Conservation (phyloP, 2,329 filamentous ascomycete species). For the Thelonectria olida region DNA sequence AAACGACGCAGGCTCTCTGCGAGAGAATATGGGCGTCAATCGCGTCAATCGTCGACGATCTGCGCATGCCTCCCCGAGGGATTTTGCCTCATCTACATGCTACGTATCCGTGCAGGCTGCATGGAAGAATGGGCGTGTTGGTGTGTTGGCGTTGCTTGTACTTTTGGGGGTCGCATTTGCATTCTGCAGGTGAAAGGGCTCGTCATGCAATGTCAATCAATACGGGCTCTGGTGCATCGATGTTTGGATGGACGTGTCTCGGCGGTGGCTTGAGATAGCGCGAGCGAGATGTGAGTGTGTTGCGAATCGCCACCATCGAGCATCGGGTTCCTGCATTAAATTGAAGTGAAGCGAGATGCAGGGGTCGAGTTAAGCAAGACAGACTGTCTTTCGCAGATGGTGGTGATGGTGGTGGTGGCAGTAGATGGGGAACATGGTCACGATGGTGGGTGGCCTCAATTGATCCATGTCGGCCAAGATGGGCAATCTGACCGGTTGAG, state of each 20-base stretch:
- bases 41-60: background rate
- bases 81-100: background rate
- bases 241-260: constrained; percentile 8
- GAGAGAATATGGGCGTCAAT: background rate
- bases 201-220: background rate
- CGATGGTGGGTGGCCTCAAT: constrained; percentile 16
- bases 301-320: constrained; percentile 1
- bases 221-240: background rate
- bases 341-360: constrained; percentile 24
- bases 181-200: too few relatives aligned
- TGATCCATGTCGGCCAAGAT: background rate
- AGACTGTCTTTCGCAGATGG: background rate
- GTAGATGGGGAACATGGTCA: constrained; percentile 17
- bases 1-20: background rate
- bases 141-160: too few relatives aligned
- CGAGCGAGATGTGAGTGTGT: constrained; percentile 19
- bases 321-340: constrained; percentile 41
- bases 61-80: background rate
- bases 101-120: background rate
- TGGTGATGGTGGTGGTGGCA: background rate
- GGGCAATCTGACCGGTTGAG: background rate
- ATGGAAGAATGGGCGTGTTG: too few relatives aligned
- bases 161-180: too few relatives aligned
- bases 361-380: constrained; percentile 24
- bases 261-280: background rate